Percentiles rank a stretch among this genome's conserved stretches.
Evolutionary conservation across 164 flowering plant species (phyloP).

Genomic region (Echeveria elegans): DNA sequence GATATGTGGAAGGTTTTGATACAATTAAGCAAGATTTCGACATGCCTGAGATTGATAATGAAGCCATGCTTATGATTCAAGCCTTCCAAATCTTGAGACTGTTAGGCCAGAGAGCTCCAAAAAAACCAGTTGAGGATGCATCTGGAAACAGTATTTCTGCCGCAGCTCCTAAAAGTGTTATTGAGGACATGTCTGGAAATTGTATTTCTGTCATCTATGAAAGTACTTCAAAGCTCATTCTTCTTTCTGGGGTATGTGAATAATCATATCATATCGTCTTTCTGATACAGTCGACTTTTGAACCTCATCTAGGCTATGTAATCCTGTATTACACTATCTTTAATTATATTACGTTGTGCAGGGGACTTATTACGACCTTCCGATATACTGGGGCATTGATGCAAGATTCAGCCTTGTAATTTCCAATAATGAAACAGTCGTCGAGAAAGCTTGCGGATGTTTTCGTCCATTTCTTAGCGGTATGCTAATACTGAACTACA

Average conservation of each 20-base stretch:
- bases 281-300: no score
- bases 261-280: no score
- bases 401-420: neutral
- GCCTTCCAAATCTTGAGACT: neutral
- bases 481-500: neutral
- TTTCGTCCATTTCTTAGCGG: neutral
- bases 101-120: neutral
- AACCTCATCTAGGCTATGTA: no score
- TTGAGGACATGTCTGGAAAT: neutral
- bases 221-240: neutral
- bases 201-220: neutral
- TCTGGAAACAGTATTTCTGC: neutral
- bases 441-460: neutral
- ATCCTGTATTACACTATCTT: neutral
- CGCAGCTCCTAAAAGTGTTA: neutral
- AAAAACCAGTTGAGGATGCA: neutral
- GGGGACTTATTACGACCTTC: neutral
- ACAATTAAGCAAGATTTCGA: neutral
- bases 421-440: neutral
- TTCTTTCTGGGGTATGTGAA: neutral
- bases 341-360: neutral
- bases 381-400: conserved; percentile 2
- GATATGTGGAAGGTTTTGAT: neutral
- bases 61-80: neutral
- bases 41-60: neutral